Base-by-base conservation (phyloP, 2,329 filamentous ascomycete species). In the Orbilia quercus region DNA sequence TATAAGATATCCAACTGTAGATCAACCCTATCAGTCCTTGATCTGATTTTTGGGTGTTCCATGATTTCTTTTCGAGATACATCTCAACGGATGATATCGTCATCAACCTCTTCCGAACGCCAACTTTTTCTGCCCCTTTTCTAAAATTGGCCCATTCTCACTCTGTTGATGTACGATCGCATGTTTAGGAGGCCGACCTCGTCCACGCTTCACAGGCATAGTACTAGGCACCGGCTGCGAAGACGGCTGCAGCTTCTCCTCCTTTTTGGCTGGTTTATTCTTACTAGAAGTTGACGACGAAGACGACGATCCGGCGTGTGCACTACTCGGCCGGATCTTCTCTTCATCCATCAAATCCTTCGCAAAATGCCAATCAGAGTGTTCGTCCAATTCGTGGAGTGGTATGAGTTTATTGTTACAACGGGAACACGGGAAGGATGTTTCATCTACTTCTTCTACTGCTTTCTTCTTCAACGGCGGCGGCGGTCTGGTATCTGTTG, bases 321-420 rank as follows among this genome's bases (percentile, higher is more conserved):
- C 62, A 42, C 62, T 74, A 36, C 79, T 83, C 80, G 84, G 83
- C 82, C 80, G 78, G 72, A 80, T 78, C 69, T 76, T 82, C 80
- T 90, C 85, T 76, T 89, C 84, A 66, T 88, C 85, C 75, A 93
- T 89, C 28, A 99, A 84, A 77, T 94, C 90, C 81, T 91, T 91
- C 48, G 95, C 95, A 81, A 96, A 90, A 81, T 99, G 95, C 89
- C 93, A 98, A 80, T 99, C 95, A 60, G 89, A 84, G 80, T 99
- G 95, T 81, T 91, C 93, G 76, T 88, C 85, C 50, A 88, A 79
- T 76, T 85, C 85, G 64, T 89, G 86, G 23, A 82, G 79, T 40
- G 84, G 82, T 64, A 82, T 82, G 75, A 62, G 57, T 64, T 74
- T 74, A 28, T 74, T 74, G 14, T 64, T 64, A 54, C 70, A 74